Evolutionary conservation across 2,329 filamentous ascomycete species (phyloP), one percentile per base, ranked within the genome.

Genomic region (Colletotrichum filicis): DNA sequence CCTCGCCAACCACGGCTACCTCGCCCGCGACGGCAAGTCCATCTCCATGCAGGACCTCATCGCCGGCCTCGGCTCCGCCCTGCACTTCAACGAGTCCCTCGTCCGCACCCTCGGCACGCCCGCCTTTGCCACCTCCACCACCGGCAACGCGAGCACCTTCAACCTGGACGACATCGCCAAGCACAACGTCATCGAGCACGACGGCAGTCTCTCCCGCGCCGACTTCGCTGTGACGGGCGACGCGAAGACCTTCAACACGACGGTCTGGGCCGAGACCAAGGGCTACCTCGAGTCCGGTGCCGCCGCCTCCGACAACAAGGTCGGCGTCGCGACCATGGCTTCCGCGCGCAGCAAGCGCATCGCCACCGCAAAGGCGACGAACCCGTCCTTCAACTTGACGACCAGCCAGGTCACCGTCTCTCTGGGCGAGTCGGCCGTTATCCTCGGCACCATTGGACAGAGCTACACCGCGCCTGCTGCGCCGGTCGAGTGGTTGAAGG

Each of bases 31-130:
- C 57, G 76, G 75, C 66, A 63, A 72, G n/a, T 66, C 74, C 11
- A 70, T 78, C 68, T 74, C 71, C 26, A 60, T 73, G 30, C 42
- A 75, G 28, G 63, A 74, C 42, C 71, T 78, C 49, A 74, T 66
- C 53, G 62, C 71, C 24, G 76, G 75, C 28, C 74, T 77, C 12
- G 66, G 70, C 42, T 60, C 70, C 53, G 76, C 71, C 4, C 56
- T 78, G 59, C 76, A 78, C 59, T 56, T 74, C 58, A 71, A 74
- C 57, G 66, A 73, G 66, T 35, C 66, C 22, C 66, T 73, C 60
- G 55, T 70, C 24, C 70, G 70, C 55, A 73, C 86, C 24, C 73
- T 79, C 30, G 79, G 80, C 24, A 86, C 85, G 73, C 84, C 85
- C 0, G 77, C 59, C 26, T 68, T 74, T n/a, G 63, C 68, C 0